A percentile compares a stretch with the other conserved stretches of the same genome.
Evolutionary conservation across 768 basidiomycete genomes (phyloP).

Genomic region (Punctularia strigosozonata): DNA sequence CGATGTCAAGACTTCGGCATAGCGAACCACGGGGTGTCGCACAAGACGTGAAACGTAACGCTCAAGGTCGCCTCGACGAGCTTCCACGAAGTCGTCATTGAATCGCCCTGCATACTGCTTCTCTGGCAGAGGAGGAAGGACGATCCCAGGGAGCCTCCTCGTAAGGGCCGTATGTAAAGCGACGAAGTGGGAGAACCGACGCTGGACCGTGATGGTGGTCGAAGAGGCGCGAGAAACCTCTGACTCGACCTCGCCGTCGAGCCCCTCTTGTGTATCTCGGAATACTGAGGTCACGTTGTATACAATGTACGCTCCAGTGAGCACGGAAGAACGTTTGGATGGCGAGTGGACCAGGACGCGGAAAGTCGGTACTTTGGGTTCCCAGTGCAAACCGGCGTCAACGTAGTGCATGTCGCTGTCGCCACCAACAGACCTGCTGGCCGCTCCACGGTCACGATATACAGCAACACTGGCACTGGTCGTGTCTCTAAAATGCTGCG

Average conservation of each 20-base stretch:
- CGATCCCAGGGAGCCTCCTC: conserved; percentile 61
- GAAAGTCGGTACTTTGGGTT: conserved; percentile 60
- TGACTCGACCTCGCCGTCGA: conserved; percentile 11
- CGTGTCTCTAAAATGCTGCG: conserved; percentile 13
- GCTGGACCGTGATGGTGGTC: conserved; percentile 65
- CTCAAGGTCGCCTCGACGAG: conserved; percentile 70
- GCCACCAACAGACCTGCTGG: conserved; percentile 24
- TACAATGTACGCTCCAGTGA: conserved; percentile 62
- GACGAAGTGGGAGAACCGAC: conserved; percentile 81
- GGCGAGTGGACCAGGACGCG: conserved; percentile 71
- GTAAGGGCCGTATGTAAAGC: conserved; percentile 62
- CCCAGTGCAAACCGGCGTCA: conserved; percentile 64
- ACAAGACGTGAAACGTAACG: conserved; percentile 61
- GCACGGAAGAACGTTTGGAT: conserved; percentile 53
- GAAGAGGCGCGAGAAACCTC: conserved; percentile 28
- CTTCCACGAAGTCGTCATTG: conserved; percentile 73
- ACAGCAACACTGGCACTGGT: conserved; percentile 7
- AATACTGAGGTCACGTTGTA: conserved; percentile 75
- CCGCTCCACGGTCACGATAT: conserved; percentile 11
- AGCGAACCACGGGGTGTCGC: conserved; percentile 66
- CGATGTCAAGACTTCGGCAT: conserved; percentile 68
- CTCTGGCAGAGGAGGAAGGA: conserved; percentile 73
- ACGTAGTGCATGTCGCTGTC: conserved; percentile 58
- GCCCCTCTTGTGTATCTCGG: conserved; percentile 17
- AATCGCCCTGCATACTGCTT: conserved; percentile 80